These are phyloP conservation scores for Yamadazyma friedrichii DNA, from an alignment of 1,139 yeast genomes.

Conservation along the genomic window DNA sequence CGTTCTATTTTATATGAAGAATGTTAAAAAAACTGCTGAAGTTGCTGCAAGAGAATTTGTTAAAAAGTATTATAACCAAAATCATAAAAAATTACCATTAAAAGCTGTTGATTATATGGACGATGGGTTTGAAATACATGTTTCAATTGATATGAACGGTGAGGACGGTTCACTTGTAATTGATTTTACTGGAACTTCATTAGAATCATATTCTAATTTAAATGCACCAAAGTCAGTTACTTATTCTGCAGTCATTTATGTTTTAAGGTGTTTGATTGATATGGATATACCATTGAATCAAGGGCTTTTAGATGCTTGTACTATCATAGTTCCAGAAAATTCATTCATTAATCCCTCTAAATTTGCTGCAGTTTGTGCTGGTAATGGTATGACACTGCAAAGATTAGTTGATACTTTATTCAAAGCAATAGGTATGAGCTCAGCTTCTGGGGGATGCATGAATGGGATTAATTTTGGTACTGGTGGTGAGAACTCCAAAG, in stretches of 20 bases:
- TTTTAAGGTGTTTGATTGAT: constrained; percentile 42
- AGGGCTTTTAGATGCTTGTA: constrained; percentile 44
- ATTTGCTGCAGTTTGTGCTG: constrained; percentile 48
- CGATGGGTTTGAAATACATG: constrained; percentile 55
- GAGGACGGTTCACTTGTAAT: constrained; percentile 49
- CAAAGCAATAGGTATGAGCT: constrained; percentile 41
- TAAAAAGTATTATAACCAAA: constrained; percentile 27
- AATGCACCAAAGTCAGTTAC: constrained; percentile 46
- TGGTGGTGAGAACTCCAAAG: constrained; percentile 35
- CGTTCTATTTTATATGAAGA: constrained; percentile 39
- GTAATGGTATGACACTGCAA: constrained; percentile 49
- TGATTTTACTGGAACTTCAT: constrained; percentile 55
- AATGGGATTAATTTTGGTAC: constrained; percentile 46
- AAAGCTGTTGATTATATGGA: constrained; percentile 55
- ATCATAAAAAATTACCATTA: constrained; percentile 31
- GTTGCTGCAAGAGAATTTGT: constrained; percentile 43
- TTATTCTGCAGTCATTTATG: constrained; percentile 42
- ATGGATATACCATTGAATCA: constrained; percentile 46
- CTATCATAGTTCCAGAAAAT: constrained; percentile 36
- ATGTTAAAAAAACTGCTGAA: constrained; percentile 43
- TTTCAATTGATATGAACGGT: constrained; percentile 42
- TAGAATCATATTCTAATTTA: constrained; percentile 40
- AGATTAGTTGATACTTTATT: constrained; percentile 32
- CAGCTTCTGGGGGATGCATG: constrained; percentile 39
- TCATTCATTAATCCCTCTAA: constrained; percentile 39